Percentiles rank a stretch among this genome's conserved stretches.
Evolutionary conservation across 2,329 filamentous ascomycete species (phyloP).

Genomic region (Fusarium proliferatum): DNA sequence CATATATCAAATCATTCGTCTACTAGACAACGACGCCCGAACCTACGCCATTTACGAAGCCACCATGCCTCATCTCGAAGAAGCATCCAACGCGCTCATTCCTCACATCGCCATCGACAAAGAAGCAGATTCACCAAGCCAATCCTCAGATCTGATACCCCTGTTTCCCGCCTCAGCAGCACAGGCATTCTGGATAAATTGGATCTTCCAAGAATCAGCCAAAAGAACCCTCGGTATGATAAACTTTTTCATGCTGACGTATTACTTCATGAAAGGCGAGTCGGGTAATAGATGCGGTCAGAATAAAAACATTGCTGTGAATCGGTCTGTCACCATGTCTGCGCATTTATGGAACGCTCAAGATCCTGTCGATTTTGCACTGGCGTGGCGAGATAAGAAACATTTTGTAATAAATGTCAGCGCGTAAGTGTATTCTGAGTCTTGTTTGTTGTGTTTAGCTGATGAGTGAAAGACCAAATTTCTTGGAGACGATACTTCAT

Average conservation of each 20-base stretch:
- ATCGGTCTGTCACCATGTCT: constrained; percentile 4
- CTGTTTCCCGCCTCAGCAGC: background rate
- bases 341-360: constrained; percentile 2
- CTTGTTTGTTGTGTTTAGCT: background rate
- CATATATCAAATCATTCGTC: background rate
- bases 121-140: background rate
- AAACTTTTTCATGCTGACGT: constrained; percentile 1
- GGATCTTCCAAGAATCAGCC: constrained; percentile 2
- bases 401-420: background rate
- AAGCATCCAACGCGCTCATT: background rate
- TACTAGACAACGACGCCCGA: background rate
- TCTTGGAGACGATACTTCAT: background rate
- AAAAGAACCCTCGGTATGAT: background rate
- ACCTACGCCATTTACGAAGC: background rate
- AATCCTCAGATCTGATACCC: background rate
- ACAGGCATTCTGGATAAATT: background rate
- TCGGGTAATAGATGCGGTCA: background rate
- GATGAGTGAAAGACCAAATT: background rate
- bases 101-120: background rate
- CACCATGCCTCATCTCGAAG: constrained; percentile 12
- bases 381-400: background rate
- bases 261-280: constrained; percentile 3
- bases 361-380: background rate
- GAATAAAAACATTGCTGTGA: background rate
- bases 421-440: background rate